Evolutionary conservation across 768 basidiomycete species (phyloP), one percentile per base, ranked within the genome.

Genomic region (Leccinum variicolor): DNA sequence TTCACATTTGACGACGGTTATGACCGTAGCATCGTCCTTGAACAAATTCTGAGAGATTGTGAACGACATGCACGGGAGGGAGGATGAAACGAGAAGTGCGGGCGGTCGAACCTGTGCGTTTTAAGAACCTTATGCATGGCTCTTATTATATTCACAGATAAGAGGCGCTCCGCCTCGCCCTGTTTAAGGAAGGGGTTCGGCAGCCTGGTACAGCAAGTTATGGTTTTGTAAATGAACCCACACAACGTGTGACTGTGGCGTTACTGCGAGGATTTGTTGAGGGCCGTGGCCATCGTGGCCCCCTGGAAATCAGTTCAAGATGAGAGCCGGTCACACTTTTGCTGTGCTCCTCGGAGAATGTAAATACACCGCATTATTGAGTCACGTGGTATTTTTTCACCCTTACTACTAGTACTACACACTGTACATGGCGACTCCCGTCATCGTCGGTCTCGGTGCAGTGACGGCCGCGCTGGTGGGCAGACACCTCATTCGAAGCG

Each of bases 391-490:
- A 21, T 11, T 19, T 10, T 14, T n/a, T 21, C 19, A 23, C 21
- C 11, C 11, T 31, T 31, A 8, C 10, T 29, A 29, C 29, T 26
- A 8, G 3, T 25, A 25, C 26, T 26, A 28, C 29, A 31, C 29
- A 51, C 11, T 31, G 19, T 34, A 28, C 33, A 94, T 94, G 93
- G 81, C 92, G 15, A 92, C 91, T 36, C 84, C 91, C 54, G 71
- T 93, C 48, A 75, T 93, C 43, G 66, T 93, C 50, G 93, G 91
- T 48, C 77, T 92, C 55, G 86, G 85, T 46, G 89, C 48, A 45
- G 79, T 92, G 59, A 84, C 86, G 14, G 87, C 90, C 45, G 91
- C 86, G 13, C 73, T 93, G 21, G 45, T 46, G 21, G 92, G 90
- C 7, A 80, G 93, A 50, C 85, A 86, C 47, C 73, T 92, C 13